Conservation (phyloP, 306 rosid species). For the Quercus bicolor region DNA sequence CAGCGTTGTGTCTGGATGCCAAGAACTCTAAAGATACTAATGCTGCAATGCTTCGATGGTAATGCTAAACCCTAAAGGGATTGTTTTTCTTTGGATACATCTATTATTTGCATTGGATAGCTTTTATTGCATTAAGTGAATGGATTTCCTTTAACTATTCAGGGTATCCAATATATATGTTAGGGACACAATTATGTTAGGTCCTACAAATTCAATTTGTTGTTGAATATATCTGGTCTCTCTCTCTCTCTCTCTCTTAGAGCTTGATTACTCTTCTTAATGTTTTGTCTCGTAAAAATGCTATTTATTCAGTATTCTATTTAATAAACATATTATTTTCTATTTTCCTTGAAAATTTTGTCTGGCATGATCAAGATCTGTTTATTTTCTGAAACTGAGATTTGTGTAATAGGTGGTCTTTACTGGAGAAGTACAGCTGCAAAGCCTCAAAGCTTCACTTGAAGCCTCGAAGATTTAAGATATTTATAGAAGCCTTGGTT, state of each 20-base stretch:
- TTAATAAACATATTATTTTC: background rate
- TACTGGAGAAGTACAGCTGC: slow-evolving; percentile 95
- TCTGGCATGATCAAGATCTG: slow-evolving; percentile 16
- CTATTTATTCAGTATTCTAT: background rate
- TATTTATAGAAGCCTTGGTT: slow-evolving; percentile 95
- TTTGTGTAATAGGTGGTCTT: slow-evolving; percentile 81
- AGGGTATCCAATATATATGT: background rate
- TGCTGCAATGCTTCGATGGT: slow-evolving; percentile 99
- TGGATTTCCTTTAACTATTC: background rate
- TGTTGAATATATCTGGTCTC: background rate
- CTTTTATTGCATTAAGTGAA: slow-evolving; percentile 4
- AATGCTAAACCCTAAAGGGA: slow-evolving; percentile 22
- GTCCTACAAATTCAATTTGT: background rate
- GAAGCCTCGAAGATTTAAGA: slow-evolving; percentile 92
- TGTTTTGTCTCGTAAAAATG: slow-evolving; percentile 7
- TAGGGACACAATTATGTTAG: background rate
- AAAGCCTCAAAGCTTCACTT: slow-evolving; percentile 98
- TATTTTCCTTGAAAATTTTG: slow-evolving; percentile 10
- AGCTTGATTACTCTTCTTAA: background rate
- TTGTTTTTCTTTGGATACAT: background rate
- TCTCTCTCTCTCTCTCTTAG: background rate
- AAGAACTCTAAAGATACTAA: slow-evolving; percentile 90
- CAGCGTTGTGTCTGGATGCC: slow-evolving; percentile 86
- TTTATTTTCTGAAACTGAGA: slow-evolving; percentile 19
- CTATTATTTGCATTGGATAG: background rate